A percentile compares a stretch with the other conserved stretches of the same genome.
These are phyloP conservation scores for Plasmodium fragile DNA, from an alignment of 169 alveolate genomes.

Conservation along the genomic window DNA sequence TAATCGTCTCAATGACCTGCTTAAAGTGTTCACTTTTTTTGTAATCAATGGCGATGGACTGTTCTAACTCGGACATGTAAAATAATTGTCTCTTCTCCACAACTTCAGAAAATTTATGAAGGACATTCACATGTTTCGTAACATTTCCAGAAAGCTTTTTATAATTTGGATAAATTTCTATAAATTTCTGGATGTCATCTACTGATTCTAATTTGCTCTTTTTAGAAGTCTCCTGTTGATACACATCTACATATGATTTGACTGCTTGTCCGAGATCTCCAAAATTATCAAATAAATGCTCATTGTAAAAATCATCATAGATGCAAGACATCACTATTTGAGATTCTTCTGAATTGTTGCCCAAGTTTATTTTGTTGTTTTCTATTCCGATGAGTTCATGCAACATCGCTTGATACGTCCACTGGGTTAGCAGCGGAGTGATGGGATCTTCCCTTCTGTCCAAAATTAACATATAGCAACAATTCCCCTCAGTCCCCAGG, in stretches of 20 bases:
- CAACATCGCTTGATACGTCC: constrained; percentile 98
- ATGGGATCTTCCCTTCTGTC: constrained; percentile 98
- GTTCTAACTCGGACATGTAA: constrained; percentile 91
- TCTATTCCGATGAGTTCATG: constrained; percentile 94
- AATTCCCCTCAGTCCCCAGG: constrained; percentile 55
- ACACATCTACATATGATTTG: constrained; percentile 88
- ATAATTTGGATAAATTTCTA: constrained; percentile 92
- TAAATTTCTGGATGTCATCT: constrained; percentile 92
- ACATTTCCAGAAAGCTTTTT: constrained; percentile 90
- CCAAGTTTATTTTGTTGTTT: constrained; percentile 90
- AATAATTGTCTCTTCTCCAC: constrained; percentile 89
- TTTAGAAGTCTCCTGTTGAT: constrained; percentile 78
- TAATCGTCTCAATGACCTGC: constrained; percentile 84
- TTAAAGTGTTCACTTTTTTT: constrained; percentile 88
- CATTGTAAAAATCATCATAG: constrained; percentile 93
- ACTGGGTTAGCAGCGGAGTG: constrained; percentile 96
- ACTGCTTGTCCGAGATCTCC: constrained; percentile 94
- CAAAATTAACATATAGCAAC: constrained; percentile 87
- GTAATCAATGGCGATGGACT: constrained; percentile 90
- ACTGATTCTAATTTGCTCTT: constrained; percentile 87
- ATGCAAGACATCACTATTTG: constrained; percentile 81
- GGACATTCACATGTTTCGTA: constrained; percentile 92
- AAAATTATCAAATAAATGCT: constrained; percentile 92
- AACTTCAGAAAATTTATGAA: constrained; percentile 89
- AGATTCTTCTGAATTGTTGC: constrained; percentile 52